Evolutionary conservation across 2,329 filamentous ascomycete species (phyloP).

Genomic region (Aspergillus sp.): DNA sequence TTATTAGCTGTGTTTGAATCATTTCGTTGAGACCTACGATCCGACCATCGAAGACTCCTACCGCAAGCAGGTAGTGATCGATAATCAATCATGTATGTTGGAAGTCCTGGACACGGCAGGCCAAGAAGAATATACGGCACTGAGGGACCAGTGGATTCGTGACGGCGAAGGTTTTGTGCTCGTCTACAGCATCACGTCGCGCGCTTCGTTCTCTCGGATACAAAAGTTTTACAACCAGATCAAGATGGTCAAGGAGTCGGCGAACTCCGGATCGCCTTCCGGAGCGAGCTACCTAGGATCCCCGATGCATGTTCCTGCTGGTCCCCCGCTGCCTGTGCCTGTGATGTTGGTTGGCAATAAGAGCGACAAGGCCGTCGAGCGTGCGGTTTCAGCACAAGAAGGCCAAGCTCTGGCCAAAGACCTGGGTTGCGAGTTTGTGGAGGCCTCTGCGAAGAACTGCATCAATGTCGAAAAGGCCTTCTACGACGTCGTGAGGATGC

Average conservation of each 20-base stretch:
- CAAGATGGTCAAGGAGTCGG: constrained; percentile 90
- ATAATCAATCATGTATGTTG: constrained; percentile 92
- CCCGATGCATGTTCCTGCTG: constrained; percentile 43
- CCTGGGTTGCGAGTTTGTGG: constrained; percentile 91
- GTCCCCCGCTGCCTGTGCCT: constrained; percentile 64
- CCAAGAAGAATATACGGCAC: constrained; percentile 95
- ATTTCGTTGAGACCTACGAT: constrained; percentile 90
- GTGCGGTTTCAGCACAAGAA: constrained; percentile 95
- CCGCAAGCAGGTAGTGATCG: constrained; percentile 74
- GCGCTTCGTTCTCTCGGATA: constrained; percentile 91
- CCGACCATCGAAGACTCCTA: constrained; percentile 66
- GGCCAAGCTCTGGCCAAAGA: constrained; percentile 87
- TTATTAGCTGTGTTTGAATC: constrained; percentile 80
- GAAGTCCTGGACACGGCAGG: constrained; percentile 96
- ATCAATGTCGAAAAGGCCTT: constrained; percentile 98
- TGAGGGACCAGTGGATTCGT: constrained; percentile 96
- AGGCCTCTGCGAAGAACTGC: constrained; percentile 95
- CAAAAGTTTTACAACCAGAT: constrained; percentile 96
- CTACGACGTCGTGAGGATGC: constrained; percentile 90
- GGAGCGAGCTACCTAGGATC: constrained; percentile 47
- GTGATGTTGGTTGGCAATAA: constrained; percentile 99
- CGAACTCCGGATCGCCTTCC: constrained; percentile 50
- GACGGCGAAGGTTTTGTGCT: constrained; percentile 96
- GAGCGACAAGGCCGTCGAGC: constrained; percentile 90
- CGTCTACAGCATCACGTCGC: constrained; percentile 97